These are phyloP conservation scores for Naganishia friedmannii DNA, from an alignment of 768 basidiomycete species.

Conservation along the genomic window DNA sequence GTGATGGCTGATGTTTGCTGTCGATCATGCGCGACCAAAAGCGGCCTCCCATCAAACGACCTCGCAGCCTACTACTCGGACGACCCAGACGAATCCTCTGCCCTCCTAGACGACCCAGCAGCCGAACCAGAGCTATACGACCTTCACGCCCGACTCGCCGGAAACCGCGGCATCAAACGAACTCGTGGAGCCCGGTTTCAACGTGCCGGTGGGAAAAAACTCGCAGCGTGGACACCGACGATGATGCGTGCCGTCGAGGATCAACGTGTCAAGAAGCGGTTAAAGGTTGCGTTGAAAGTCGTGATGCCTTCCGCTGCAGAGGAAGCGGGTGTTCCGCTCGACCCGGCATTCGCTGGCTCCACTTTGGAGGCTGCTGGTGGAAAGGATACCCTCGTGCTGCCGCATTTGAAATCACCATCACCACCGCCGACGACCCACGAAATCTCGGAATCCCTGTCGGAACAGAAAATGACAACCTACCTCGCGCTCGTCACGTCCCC, in stretches of 20 bases:
- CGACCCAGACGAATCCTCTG: conserved; percentile 1
- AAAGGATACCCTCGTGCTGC: neutral
- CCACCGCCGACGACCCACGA: neutral
- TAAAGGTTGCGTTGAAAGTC: conserved; percentile 39
- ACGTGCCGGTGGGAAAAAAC: conserved; percentile 43
- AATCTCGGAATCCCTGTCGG: conserved; percentile 42
- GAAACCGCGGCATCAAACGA: conserved; percentile 49
- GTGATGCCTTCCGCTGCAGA: conserved; percentile 42
- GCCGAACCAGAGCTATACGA: neutral
- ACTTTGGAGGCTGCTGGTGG: neutral
- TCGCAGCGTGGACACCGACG: conserved; percentile 49
- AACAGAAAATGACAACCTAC: conserved; percentile 36
- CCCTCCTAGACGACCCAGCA: neutral
- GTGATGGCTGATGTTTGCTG: no score
- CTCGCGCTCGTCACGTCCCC: conserved; percentile 48
- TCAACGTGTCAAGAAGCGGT: conserved; percentile 35
- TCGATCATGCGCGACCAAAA: conserved; percentile 21
- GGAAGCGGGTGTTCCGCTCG: conserved; percentile 37
- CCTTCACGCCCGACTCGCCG: conserved; percentile 10
- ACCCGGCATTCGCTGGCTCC: neutral
- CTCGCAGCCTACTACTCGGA: conserved; percentile 35
- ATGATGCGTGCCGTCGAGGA: conserved; percentile 41
- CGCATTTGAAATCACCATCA: conserved; percentile 6
- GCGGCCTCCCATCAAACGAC: conserved; percentile 42
- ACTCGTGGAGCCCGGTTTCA: conserved; percentile 41